Evolutionary conservation across 2,329 filamentous ascomycete genomes (phyloP), one percentile per base, ranked within the genome.

Genomic region (Fusarium sp.): DNA sequence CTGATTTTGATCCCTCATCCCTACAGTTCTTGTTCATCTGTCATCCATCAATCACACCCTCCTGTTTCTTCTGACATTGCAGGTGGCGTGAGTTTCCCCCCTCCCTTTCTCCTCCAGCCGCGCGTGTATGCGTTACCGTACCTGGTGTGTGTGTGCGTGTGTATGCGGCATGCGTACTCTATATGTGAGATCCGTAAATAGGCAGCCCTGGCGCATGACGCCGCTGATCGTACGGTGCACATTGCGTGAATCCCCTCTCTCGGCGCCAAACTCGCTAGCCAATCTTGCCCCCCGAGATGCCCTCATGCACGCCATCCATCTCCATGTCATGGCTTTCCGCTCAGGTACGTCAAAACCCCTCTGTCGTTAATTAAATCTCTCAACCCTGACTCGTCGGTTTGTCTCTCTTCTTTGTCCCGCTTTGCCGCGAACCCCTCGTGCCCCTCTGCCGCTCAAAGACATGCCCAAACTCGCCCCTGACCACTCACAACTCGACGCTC

Each of bases 61-160:
- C 70, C 70, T 53, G n/a, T 51, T 35, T 58, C 62, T 73, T 67
- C 66, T 42, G 51, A 66, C 61, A 49, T 64, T 62, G 46, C 49
- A 42, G 67, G 73, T 73, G 60, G 60, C 57, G 38, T 67, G 55
- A 71, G 49, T 17, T 17, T 36, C 22, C 46, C 3, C 31, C 17
- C 27, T 9, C 20, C 6, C 14, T 16, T 20, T 20, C 22, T 60
- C 11, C 65, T 62, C 60, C 71, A 73, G 67, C 71, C 71, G 71
- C 71, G 71, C 71, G 71, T 73, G 67, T 73, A 73, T 73, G 67
- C 11, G 27, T 51, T 51, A 49, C 44, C 16, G 20, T 46, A 24
- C 20, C 42, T 46, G 42, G 22, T 49, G n/a, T n/a, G n/a, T 24
- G 24, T 24, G 24, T 24, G 24, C 12, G 31, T 17, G 44, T n/a